phyloP scores from a whole-genome alignment of 2,329 filamentous ascomycete species.

The Aspergillus ustus region DNA sequence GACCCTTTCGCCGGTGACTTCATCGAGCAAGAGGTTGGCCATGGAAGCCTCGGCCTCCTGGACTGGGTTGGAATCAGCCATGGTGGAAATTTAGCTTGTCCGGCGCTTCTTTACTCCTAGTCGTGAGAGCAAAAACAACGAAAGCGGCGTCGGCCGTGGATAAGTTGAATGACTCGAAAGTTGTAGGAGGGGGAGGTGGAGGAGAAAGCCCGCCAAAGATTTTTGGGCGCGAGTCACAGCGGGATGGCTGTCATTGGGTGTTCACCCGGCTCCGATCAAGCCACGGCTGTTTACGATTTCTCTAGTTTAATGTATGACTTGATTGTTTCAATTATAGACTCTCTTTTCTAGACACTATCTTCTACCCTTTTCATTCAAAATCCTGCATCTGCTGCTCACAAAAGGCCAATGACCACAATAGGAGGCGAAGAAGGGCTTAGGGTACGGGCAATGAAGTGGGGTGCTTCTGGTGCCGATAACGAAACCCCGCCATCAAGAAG shows the following conservation, averaged over 20 bases:
- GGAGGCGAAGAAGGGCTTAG: slow-evolving; percentile 34
- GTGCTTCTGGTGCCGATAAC: slow-evolving; percentile 17
- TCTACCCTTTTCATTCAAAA: neutral
- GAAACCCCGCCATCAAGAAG: slow-evolving; percentile 27
- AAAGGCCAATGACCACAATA: neutral
- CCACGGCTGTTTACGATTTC: slow-evolving; percentile 5
- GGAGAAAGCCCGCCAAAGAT: slow-evolving; percentile 28
- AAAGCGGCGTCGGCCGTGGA: slow-evolving; percentile 14
- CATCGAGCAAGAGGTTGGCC: slow-evolving; percentile 82
- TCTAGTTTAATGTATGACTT: neutral
- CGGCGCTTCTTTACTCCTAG: slow-evolving; percentile 18
- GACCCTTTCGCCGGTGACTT: slow-evolving; percentile 85
- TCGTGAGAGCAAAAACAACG: slow-evolving; percentile 19
- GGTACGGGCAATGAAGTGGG: slow-evolving; percentile 40
- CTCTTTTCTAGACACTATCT: neutral
- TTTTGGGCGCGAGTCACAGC: slow-evolving; percentile 39
- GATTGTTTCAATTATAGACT: neutral
- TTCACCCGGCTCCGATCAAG: neutral
- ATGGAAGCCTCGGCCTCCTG: slow-evolving; percentile 55
- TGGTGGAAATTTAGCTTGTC: slow-evolving; percentile 27
- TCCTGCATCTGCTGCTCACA: neutral
- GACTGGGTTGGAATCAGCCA: slow-evolving; percentile 47
- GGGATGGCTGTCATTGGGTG: slow-evolving; percentile 34
- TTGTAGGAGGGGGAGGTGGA: slow-evolving; percentile 26
- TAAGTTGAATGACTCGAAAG: slow-evolving; percentile 28